phyloP scores from a whole-genome alignment of 139 green algal genomes.

The Tetradesmus obliquus region DNA sequence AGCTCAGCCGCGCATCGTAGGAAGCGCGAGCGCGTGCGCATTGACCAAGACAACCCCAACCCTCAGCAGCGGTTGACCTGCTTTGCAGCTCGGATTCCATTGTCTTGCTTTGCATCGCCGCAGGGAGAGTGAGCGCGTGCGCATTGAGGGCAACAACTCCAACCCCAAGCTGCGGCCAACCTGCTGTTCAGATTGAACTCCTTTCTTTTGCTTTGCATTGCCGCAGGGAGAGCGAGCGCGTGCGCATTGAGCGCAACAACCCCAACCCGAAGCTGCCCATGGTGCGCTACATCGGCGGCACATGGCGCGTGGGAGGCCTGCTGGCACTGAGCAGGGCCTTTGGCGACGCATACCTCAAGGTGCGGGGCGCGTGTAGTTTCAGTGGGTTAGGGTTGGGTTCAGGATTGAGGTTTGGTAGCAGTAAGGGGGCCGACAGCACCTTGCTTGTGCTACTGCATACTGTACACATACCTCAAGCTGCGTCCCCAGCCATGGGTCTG shows the following conservation, averaged over 20 bases:
- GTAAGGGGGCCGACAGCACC: background rate
- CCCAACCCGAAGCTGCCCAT: constrained; percentile 94
- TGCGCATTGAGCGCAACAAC: constrained; percentile 94
- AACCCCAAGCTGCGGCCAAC: too few relatives aligned
- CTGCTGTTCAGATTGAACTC: too few relatives aligned
- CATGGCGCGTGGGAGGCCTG: constrained; percentile 95
- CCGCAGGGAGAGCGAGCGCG: constrained; percentile 78
- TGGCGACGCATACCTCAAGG: constrained; percentile 96
- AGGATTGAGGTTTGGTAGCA: background rate
- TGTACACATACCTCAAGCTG: constrained; percentile 90
- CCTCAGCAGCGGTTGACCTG: too few relatives aligned
- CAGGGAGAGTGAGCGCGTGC: background rate
- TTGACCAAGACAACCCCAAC: too few relatives aligned
- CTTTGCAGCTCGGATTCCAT: too few relatives aligned
- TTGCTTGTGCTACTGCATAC: too few relatives aligned
- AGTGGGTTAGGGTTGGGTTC: too few relatives aligned
- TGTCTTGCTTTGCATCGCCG: too few relatives aligned
- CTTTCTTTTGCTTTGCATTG: background rate
- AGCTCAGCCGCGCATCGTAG: too few relatives aligned
- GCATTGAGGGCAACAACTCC: background rate
- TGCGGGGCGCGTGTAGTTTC: background rate
- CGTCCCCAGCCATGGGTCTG: too few relatives aligned
- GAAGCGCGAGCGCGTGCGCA: too few relatives aligned
- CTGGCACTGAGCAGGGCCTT: constrained; percentile 96
- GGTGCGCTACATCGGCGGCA: constrained; percentile 82